These are phyloP conservation scores for Boletus tylopilopsis DNA, from an alignment of 768 basidiomycete genomes.

Conservation along the genomic window DNA sequence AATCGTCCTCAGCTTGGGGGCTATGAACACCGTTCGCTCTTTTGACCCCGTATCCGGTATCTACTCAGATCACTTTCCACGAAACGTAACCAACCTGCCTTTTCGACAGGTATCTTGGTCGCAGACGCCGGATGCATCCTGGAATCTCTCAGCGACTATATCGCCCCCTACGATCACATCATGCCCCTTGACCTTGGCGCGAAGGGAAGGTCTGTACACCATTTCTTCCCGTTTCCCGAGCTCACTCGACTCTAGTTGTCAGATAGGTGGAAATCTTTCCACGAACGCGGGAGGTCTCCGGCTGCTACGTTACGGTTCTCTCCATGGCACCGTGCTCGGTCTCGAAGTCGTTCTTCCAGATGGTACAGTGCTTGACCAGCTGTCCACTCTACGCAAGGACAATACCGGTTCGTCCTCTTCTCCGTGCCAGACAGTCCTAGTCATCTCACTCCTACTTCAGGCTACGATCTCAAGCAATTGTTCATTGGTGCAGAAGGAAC, in stretches of 20 bases:
- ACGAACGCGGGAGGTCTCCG: slow-evolving; percentile 98
- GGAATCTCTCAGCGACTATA: slow-evolving; percentile 80
- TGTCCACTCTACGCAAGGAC: slow-evolving; percentile 92
- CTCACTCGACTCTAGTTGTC: slow-evolving; percentile 57
- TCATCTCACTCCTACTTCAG: slow-evolving; percentile 37
- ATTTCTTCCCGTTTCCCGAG: background rate
- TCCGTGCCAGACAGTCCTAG: background rate
- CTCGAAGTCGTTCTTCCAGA: slow-evolving; percentile 95
- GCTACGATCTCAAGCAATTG: slow-evolving; percentile 96
- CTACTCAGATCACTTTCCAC: slow-evolving; percentile 1
- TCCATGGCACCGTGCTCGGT: slow-evolving; percentile 93
- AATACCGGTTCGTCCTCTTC: slow-evolving; percentile 71
- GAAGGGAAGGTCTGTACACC: slow-evolving; percentile 76
- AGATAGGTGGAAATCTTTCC: slow-evolving; percentile 95
- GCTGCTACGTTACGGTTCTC: slow-evolving; percentile 87
- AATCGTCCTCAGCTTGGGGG: slow-evolving; percentile 77
- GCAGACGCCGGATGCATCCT: slow-evolving; percentile 95
- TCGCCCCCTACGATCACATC: slow-evolving; percentile 86
- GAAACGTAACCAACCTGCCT: slow-evolving; percentile 4
- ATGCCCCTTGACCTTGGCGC: slow-evolving; percentile 96
- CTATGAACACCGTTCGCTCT: slow-evolving; percentile 76
- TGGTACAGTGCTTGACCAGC: slow-evolving; percentile 83
- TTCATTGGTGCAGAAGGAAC: slow-evolving; percentile 99
- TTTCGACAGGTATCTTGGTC: slow-evolving; percentile 72
- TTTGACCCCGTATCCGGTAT: slow-evolving; percentile 83